Evolutionary conservation across 306 rosid genomes (phyloP).

Genomic region (Urtica urens): DNA sequence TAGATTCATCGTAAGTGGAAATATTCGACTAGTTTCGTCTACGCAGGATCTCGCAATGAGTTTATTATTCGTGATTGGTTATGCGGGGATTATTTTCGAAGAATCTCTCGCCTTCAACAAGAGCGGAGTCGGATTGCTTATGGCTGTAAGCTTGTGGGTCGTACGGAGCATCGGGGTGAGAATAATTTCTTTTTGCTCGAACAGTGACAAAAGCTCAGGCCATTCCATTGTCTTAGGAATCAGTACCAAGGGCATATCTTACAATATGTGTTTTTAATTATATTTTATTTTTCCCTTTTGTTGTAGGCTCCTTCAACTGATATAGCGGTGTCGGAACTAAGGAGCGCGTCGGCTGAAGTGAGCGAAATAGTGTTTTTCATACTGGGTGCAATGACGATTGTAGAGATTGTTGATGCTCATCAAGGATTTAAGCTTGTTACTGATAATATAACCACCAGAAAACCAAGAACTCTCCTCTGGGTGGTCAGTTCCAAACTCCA

Average conservation of each 20-base stretch:
- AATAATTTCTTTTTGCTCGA: neutral
- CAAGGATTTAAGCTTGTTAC: conserved; percentile 97
- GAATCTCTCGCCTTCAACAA: conserved; percentile 91
- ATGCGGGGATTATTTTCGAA: conserved; percentile 93
- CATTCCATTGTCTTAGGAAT: neutral
- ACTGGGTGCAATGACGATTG: conserved; percentile 98
- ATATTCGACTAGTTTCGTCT: conserved; percentile 2
- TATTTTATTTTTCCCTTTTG: conserved; percentile 7
- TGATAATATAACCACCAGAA: conserved; percentile 83
- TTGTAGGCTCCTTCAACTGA: conserved; percentile 87
- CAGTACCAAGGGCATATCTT: neutral
- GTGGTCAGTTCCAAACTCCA: conserved; percentile 70
- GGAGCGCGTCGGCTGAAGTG: conserved; percentile 83
- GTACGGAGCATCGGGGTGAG: conserved; percentile 87
- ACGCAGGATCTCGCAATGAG: conserved; percentile 86
- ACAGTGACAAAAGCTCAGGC: neutral
- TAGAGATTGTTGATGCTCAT: conserved; percentile 86
- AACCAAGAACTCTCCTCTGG: conserved; percentile 84
- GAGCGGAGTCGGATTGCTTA: conserved; percentile 88
- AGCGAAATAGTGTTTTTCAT: conserved; percentile 93
- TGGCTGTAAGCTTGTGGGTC: conserved; percentile 96
- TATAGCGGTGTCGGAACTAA: conserved; percentile 77
- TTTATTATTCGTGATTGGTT: conserved; percentile 77
- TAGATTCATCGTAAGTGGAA: conserved; percentile 3
- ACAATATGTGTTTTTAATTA: no score